phyloP scores from a whole-genome alignment of 2,329 filamentous ascomycete genomes.

The Akanthomyces lecanii region DNA sequence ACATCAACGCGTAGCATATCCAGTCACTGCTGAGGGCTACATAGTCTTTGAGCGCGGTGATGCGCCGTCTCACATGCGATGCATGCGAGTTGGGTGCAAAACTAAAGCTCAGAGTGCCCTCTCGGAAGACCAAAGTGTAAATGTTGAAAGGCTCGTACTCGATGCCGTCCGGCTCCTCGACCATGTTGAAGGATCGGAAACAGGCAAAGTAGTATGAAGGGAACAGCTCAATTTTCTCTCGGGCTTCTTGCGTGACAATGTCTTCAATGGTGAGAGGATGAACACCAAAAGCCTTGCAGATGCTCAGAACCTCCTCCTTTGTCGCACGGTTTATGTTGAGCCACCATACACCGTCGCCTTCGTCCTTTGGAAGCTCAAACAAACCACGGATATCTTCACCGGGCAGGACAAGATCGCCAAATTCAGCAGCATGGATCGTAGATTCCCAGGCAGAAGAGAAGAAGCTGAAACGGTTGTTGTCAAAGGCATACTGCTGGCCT shows the following conservation, averaged over 20 bases:
- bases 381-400: slow-evolving; percentile 87
- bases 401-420: slow-evolving; percentile 82
- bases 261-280: slow-evolving; percentile 96
- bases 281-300: slow-evolving; percentile 92
- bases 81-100: slow-evolving; percentile 86
- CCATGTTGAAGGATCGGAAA: slow-evolving; percentile 84
- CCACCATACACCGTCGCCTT: slow-evolving; percentile 90
- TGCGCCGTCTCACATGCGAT: slow-evolving; percentile 83
- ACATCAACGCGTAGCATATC: slow-evolving; percentile 98
- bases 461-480: slow-evolving; percentile 86
- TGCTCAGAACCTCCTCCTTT: slow-evolving; percentile 78
- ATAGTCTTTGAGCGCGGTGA: slow-evolving; percentile 89
- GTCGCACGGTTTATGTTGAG: slow-evolving; percentile 88
- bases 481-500: slow-evolving; percentile 35
- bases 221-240: slow-evolving; percentile 98
- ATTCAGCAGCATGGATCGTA: slow-evolving; percentile 83
- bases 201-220: slow-evolving; percentile 97
- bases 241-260: slow-evolving; percentile 89
- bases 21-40: slow-evolving; percentile 93
- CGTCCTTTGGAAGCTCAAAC: slow-evolving; percentile 63
- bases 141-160: slow-evolving; percentile 95
- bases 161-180: slow-evolving; percentile 71
- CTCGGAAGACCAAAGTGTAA: slow-evolving; percentile 93
- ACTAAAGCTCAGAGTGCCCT: slow-evolving; percentile 92
- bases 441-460: slow-evolving; percentile 94